Evolutionary conservation across 2,329 filamentous ascomycete genomes (phyloP), one percentile per base, ranked within the genome.

Genomic region (Epichloe uncinata): DNA sequence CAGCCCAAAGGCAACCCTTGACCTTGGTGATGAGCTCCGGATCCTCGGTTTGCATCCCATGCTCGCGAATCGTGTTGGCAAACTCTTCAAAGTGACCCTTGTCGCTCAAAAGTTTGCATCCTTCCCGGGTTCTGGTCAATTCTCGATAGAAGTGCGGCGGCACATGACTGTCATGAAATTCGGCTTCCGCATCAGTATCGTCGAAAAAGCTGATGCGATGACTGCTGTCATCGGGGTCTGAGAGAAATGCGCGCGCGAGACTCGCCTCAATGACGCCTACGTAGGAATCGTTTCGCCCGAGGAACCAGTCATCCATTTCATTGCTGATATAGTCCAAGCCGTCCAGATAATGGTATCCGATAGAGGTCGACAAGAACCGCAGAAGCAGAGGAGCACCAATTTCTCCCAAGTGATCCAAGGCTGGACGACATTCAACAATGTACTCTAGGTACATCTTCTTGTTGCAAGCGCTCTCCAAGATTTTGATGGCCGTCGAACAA

Each of bases 281-380:
- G 57, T 98, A 98, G n/a, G 82, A 84, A 64, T 98, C 91, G 62
- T 98, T 98, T 42, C 93, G 82, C 13, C 93, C 93, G 33, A 98
- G 74, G 62, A 97, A 98, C 93, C 93, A 98, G 68, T 98, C 94
- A 58, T 98, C 93, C 93, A 98, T 98, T 65, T 98, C 94, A 63
- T 95, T 93, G 54, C 90, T 96, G 66, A 98, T 98, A 63, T 98
- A 98, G 69, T 98, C 94, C 42, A 98, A 73, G 0, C 90, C 93
- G 62, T 97, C 89, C 5, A 98, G 75, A 66, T 98, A 98, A 66
- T 97, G 90, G 62, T 98, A 98, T 46, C 93, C 93, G 51, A 96
- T 91, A 2, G 90, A 96, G 0, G 91, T 97, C 0, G 90, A 96
- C 49, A 98, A 67, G 66, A 98, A 98, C 40, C 93, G 84, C 47